Evolutionary conservation across 139 green algal genomes (phyloP).

Genomic region (Chlorella vulgaris): DNA sequence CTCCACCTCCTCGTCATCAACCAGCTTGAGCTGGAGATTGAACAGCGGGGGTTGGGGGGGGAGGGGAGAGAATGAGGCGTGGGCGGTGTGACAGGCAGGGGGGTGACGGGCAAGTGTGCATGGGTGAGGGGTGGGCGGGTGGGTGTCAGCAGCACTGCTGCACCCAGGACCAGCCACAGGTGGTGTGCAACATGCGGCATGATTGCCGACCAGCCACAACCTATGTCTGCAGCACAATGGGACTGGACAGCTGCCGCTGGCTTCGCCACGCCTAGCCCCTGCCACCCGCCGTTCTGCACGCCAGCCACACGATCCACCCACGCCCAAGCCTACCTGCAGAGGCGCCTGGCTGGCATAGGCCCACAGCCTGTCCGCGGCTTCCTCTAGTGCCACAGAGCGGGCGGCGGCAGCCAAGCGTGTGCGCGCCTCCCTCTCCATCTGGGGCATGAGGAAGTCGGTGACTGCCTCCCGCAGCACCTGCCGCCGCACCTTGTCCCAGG

Average conservation of each 20-base stretch:
- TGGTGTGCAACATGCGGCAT: too few species aligned
- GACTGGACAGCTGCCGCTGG: too few species aligned
- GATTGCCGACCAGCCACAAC: too few species aligned
- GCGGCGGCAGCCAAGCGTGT: constrained; percentile 37
- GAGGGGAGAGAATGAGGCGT: background rate
- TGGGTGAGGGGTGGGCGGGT: too few species aligned
- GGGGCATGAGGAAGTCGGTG: constrained; percentile 59
- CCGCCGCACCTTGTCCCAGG: constrained; percentile 73
- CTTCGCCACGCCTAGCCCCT: too few species aligned
- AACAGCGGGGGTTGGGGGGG: background rate
- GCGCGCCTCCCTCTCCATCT: constrained; percentile 61
- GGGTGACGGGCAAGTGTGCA: too few species aligned
- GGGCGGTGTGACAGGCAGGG: background rate
- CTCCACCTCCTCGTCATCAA: constrained; percentile 49
- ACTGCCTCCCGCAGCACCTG: constrained; percentile 65
- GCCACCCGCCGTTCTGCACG: too few species aligned
- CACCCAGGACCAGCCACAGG: too few species aligned
- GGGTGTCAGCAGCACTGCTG: too few species aligned
- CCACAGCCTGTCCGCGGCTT: constrained; percentile 54
- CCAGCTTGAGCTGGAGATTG: background rate
- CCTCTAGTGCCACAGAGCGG: constrained; percentile 27
- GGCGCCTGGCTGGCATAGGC: constrained; percentile 48
- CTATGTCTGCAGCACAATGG: too few species aligned
- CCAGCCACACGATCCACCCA: background rate
- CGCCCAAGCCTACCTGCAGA: constrained; percentile 14